phyloP scores from a whole-genome alignment of 768 basidiomycete species.

The Tylopilus sp. region DNA sequence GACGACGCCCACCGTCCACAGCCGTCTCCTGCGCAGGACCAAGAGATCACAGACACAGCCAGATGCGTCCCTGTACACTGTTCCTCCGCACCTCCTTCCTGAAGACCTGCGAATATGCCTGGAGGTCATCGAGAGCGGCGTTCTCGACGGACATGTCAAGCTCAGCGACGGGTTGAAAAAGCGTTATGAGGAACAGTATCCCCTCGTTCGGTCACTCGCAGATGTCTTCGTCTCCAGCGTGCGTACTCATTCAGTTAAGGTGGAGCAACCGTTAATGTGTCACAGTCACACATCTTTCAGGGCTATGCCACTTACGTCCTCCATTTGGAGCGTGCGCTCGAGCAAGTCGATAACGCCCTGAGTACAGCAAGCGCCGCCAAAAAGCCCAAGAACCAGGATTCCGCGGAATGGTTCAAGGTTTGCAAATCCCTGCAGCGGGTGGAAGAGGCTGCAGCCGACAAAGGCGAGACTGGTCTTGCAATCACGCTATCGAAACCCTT shows the following conservation, averaged over 20 bases:
- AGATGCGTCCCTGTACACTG: constrained; percentile 43
- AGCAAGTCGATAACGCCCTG: constrained; percentile 80
- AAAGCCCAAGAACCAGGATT: constrained; percentile 80
- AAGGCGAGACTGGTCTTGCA: constrained; percentile 90
- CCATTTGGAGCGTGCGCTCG: constrained; percentile 88
- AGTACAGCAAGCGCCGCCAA: constrained; percentile 58
- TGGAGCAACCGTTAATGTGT: constrained; percentile 19
- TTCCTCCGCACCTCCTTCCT: constrained; percentile 79
- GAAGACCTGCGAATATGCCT: constrained; percentile 84
- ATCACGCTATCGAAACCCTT: constrained; percentile 97
- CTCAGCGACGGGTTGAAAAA: constrained; percentile 83
- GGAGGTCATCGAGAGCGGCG: constrained; percentile 81
- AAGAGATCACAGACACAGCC: constrained; percentile 60
- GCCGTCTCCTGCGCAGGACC: constrained; percentile 61
- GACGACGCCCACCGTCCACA: constrained; percentile 29
- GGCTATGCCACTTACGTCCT: constrained; percentile 94
- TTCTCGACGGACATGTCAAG: constrained; percentile 85
- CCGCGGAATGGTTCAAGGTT: constrained; percentile 73
- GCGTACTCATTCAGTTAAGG: constrained; percentile 32
- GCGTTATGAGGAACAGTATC: constrained; percentile 94
- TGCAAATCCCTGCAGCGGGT: constrained; percentile 71
- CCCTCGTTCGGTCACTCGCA: constrained; percentile 86
- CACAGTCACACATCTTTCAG: constrained; percentile 85
- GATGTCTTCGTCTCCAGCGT: constrained; percentile 97
- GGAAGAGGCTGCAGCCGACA: constrained; percentile 76